Percentiles rank a stretch among this genome's conserved stretches.
Evolutionary conservation across 306 rosid genomes (phyloP).

Genomic region (Alnus glutinosa): DNA sequence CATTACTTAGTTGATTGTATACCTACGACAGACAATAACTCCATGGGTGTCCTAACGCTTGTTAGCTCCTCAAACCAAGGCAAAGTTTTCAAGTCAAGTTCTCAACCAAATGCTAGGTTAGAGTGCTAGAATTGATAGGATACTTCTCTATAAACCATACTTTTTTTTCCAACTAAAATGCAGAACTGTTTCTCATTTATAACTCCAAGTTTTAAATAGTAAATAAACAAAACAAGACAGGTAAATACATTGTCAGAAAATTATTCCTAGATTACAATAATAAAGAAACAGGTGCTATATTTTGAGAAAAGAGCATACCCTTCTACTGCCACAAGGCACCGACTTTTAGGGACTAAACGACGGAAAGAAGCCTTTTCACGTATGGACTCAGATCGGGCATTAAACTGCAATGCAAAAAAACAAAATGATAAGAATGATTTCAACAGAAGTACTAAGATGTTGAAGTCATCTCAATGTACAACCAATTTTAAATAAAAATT

Average conservation of each 20-base stretch:
- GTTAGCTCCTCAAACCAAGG: neutral
- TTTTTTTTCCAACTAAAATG: neutral
- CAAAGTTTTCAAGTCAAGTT: neutral
- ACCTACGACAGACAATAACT: too few relatives aligned
- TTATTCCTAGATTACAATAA: neutral
- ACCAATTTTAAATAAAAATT: neutral
- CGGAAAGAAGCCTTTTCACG: conserved; percentile 51
- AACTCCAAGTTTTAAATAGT: too few relatives aligned
- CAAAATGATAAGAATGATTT: neutral
- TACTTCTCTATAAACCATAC: neutral
- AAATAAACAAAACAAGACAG: neutral
- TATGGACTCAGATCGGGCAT: conserved; percentile 56
- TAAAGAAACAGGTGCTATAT: neutral
- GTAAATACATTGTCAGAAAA: neutral
- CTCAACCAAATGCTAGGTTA: neutral
- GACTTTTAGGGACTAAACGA: conserved; percentile 45
- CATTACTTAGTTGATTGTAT: neutral
- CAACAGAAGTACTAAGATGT: neutral
- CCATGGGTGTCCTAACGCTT: neutral
- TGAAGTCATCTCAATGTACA: neutral
- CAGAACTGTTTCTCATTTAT: neutral
- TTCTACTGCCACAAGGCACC: conserved; percentile 50
- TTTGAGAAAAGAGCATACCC: conserved; percentile 36
- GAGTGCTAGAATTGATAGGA: neutral
- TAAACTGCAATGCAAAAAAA: conserved; percentile 40